Evolutionary conservation across 352 stramenopile species (phyloP), one percentile per base, ranked within the genome.

Genomic region (Lagenidium sp.): DNA sequence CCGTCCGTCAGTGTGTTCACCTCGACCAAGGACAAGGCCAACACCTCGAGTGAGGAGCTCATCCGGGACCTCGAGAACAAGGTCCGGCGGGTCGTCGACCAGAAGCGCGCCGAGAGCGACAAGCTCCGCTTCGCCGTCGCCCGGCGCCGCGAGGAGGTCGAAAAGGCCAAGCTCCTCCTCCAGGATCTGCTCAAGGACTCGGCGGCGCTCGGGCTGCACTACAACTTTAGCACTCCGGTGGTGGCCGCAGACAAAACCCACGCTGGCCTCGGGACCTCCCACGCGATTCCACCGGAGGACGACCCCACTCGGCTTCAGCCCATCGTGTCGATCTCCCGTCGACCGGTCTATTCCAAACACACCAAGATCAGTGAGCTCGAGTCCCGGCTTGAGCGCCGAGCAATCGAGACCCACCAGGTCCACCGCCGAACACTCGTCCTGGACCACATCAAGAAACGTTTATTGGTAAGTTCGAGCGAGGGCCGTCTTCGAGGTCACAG

Each of bases 331-430:
- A 82, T 90, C 34, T 90, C 77, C 12, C 62, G 80, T 12, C 69
- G 80, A 3, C 80, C 77, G 0, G 60, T 93, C 46, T 90, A 93
- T 55, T 78, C 80, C 8, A 93, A 93, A 47, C 72, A 85, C 53
- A 84, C 75, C 12, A 90, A 90, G 22, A 93, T 90, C 41, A 68
- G 65, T 36, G 68, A 89, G 16, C 50, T 90, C 10, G 75, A 90
- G 28, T 44, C 46, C 12, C 74, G 78, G 21, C 53, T 93, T n/a
- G 61, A 84, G 34, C 65, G 66, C 7, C 60, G 75, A 18, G 68
- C 58, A 1, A 63, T 67, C 32, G 80, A 85, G 42, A 72, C 68
- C 0, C 65, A 81, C 20, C 56, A 83, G 15, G 63, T 92, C 2
- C 58, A 82, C 28, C 68, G 74, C 3, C 67, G 57, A 23, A 81